Evolutionary conservation across 1,284 basidiomycete genomes (phyloP), one percentile per base, ranked within the genome.

Genomic region (Cutaneotrichosporon sp.): DNA sequence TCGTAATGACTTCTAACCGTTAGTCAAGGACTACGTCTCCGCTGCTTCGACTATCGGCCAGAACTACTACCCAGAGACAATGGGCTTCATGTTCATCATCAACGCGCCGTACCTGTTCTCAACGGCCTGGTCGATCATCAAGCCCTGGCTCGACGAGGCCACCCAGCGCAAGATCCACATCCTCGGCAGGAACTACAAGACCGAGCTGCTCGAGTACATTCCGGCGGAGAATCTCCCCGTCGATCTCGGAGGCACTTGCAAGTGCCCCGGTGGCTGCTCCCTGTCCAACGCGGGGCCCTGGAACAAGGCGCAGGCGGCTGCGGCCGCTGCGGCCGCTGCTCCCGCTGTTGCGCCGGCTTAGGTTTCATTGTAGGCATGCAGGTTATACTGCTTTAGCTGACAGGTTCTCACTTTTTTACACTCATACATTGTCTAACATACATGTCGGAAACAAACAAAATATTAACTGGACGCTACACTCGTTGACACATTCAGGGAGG

Each of bases 81-180:
- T 97, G 92, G 92, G 92, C 76, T 88, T 88, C 71, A 94, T 96
- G 80, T 97, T 79, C 79, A 92, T 97, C 80, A 87, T 92, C 80
- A 91, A 92, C 69, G 86, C 90, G 0, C 93, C 94, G 2, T 97
- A 87, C 84, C 82, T 86, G 52, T 97, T 97, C 79, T 82, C 83
- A 47, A 83, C 86, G 38, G 86, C 96, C 35, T 98, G 94, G 94
- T 76, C 78, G 26, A 77, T 92, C 63, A 83, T 97, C 78, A 96
- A 92, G 79, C 84, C 83, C 8, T 97, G 90, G 90, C 80, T 98
- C 63, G 94, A 97, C 77, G 86, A 87, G 64, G 93, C 93, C 32
- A 97, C 93, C 20, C 90, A 91, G 45, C 80, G 82, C 61, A 97
- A 97, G 82, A 92, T 96, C 71, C 81, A 85, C 63, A 91, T 97